Evolutionary conservation across 78 protist genomes (phyloP).

Genomic region (Dictyostelium capitatum): DNA sequence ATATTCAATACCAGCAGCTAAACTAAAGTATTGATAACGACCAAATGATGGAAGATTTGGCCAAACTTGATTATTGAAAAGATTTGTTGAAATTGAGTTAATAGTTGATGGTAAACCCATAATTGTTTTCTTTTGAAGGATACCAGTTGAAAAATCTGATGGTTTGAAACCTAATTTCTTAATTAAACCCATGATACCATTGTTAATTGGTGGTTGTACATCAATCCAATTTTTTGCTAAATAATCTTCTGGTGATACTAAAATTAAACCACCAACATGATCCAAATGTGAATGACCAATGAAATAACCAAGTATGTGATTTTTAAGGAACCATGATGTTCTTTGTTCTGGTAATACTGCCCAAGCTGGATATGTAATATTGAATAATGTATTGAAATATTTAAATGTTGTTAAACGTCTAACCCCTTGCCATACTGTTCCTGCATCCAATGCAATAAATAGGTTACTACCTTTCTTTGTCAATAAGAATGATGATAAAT

Average conservation of each 20-base stretch:
- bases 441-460: constrained; percentile 66
- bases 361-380: constrained; percentile 54
- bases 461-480: constrained; percentile 54
- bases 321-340: constrained; percentile 43
- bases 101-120: constrained; percentile 41
- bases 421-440: constrained; percentile 56
- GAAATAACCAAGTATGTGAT: constrained; percentile 37
- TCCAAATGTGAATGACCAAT: constrained; percentile 60
- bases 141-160: not conserved
- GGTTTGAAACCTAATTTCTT: not conserved
- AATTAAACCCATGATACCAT: constrained; percentile 31
- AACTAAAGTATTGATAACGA: constrained; percentile 43
- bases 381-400: not conserved
- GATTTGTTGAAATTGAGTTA: constrained; percentile 25
- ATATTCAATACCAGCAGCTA: constrained; percentile 6
- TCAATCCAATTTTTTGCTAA: constrained; percentile 13
- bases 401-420: not conserved
- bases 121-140: constrained; percentile 60
- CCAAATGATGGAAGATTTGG: constrained; percentile 70
- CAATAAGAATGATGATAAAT: constrained; percentile 43
- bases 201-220: constrained; percentile 31
- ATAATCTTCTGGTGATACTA: constrained; percentile 52
- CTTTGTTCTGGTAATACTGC: constrained; percentile 41
- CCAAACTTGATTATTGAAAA: constrained; percentile 66
- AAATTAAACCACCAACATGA: constrained; percentile 53